Evolutionary conservation across 2,329 filamentous ascomycete genomes (phyloP).

Genomic region (Chalaropsis ovoidea): DNA sequence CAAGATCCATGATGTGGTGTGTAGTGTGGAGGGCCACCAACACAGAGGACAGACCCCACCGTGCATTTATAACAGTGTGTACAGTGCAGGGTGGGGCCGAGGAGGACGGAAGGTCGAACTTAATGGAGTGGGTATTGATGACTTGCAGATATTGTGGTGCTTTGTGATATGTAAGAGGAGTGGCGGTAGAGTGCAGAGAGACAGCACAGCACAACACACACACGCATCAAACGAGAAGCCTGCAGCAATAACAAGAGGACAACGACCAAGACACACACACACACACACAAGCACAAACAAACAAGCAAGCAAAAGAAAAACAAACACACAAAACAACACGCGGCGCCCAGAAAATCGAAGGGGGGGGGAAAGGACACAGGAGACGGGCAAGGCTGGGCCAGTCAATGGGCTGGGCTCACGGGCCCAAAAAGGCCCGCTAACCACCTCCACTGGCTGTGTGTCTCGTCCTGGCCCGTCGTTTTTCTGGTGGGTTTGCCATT

Average conservation of each 20-base stretch:
- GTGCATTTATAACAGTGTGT: slow-evolving; percentile 6
- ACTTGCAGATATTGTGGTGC: neutral
- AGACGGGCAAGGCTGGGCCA: neutral
- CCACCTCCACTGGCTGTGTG: neutral
- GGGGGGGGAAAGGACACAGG: no score
- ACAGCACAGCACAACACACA: neutral
- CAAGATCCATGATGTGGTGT: no score
- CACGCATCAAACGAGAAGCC: neutral
- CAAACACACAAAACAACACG: neutral
- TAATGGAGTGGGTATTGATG: neutral
- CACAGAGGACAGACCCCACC: neutral
- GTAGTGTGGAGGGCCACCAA: neutral
- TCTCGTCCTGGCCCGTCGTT: neutral
- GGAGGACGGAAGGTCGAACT: neutral
- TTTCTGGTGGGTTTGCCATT: neutral
- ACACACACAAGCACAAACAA: neutral
- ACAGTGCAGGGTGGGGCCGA: slow-evolving; percentile 5
- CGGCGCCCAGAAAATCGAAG: no score
- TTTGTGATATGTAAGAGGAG: neutral
- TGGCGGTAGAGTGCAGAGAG: neutral
- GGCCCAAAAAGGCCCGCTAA: neutral
- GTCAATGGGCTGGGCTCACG: neutral
- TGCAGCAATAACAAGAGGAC: neutral
- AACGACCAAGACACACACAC: slow-evolving; percentile 6
- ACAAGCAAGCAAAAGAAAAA: neutral